Conservation (phyloP, 2,329 filamentous ascomycete genomes). For the Tolypocladium inflatum region DNA sequence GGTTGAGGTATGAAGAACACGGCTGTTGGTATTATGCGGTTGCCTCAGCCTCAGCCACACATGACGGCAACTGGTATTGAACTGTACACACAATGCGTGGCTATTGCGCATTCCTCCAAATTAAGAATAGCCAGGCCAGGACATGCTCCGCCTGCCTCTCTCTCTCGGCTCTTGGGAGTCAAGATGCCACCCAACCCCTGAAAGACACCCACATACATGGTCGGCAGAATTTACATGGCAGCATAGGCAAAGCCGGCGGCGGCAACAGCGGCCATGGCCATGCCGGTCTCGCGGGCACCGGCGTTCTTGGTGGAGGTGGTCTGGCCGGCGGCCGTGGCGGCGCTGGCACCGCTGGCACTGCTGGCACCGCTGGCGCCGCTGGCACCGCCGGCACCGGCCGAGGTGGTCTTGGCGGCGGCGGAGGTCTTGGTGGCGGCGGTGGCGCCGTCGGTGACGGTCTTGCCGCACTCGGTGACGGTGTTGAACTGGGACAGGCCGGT, state of each 20-base stretch:
- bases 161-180: too few species aligned
- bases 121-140: background rate
- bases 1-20: background rate
- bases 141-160: background rate
- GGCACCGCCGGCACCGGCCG: background rate
- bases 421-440: conserved; percentile 2
- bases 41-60: background rate
- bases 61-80: background rate
- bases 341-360: background rate
- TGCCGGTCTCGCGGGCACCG: conserved; percentile 15
- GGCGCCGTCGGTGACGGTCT: conserved; percentile 5
- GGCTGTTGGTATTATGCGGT: background rate
- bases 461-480: background rate
- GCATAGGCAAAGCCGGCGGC: conserved; percentile 18
- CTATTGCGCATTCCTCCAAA: background rate
- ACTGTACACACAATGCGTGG: background rate
- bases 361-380: conserved; percentile 2
- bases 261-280: conserved; percentile 19
- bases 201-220: background rate
- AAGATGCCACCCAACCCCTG: background rate
- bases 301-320: conserved; percentile 4
- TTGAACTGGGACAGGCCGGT: conserved; percentile 2
- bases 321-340: conserved; percentile 5
- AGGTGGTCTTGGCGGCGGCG: background rate
- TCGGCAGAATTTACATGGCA: conserved; percentile 14